Conservation (phyloP, 257 asterid genomes). For the Solanum chiquidenum region DNA sequence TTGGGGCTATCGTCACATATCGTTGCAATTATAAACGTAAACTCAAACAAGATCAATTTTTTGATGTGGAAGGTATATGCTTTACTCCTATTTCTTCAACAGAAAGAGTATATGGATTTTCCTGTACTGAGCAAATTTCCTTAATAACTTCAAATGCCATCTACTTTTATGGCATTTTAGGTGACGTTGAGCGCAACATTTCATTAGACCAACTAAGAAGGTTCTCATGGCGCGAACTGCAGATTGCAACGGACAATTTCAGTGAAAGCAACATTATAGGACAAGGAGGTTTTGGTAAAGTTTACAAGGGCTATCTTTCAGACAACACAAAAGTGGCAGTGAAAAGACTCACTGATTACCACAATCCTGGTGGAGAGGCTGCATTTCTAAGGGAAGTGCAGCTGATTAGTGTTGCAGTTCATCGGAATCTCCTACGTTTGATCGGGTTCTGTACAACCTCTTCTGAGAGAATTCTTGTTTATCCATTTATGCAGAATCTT, state of each 20-base stretch:
- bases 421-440: slow-evolving; percentile 66
- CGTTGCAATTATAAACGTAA: slow-evolving; percentile 26
- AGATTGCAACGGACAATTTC: slow-evolving; percentile 68
- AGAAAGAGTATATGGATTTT: neutral
- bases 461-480: slow-evolving; percentile 72
- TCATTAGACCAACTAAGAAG: slow-evolving; percentile 65
- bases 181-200: slow-evolving; percentile 62
- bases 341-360: slow-evolving; percentile 65
- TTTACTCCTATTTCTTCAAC: neutral
- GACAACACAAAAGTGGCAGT: slow-evolving; percentile 66
- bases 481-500: slow-evolving; percentile 85
- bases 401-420: slow-evolving; percentile 78
- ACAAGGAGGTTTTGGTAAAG: slow-evolving; percentile 91
- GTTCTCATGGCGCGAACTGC: slow-evolving; percentile 75
- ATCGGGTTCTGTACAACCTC: slow-evolving; percentile 75
- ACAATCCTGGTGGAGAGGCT: slow-evolving; percentile 84
- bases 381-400: slow-evolving; percentile 76
- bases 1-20: slow-evolving; percentile 45
- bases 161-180: slow-evolving; percentile 12
- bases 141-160: neutral
- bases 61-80: slow-evolving; percentile 65
- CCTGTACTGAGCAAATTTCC: neutral
- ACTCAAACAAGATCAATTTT: slow-evolving; percentile 30
- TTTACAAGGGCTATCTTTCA: slow-evolving; percentile 52
- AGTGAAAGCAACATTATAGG: slow-evolving; percentile 60